Evolutionary conservation across 768 basidiomycete genomes (phyloP), one percentile per base, ranked within the genome.

Genomic region (Phlegmacium glaucopus): DNA sequence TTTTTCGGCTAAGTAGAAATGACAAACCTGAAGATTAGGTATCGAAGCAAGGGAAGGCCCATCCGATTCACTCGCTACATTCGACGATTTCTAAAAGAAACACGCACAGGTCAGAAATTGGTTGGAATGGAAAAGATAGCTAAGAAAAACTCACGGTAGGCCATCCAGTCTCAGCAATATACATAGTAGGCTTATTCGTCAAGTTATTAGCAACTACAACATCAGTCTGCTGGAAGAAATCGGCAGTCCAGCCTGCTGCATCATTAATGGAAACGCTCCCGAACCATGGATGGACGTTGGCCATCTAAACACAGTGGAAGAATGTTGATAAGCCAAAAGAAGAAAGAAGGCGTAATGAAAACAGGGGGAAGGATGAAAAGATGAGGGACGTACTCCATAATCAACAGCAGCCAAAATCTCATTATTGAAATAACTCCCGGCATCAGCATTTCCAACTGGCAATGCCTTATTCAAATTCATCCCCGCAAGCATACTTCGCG

Each of bases 271-370:
- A 74, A 18, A 85, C 77, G 55, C 86, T 82, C n/a, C 87, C 94
- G 62, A 96, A 97, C 91, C 90, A 94, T 3, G 93, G 84, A 60
- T 95, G 93, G 6, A 93, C 90, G 52, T 96, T 95, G 6, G 90
- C 79, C 86, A 94, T 79, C 83, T 87, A 49, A 12, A 29, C 1
- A 11, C 6, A 45, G 28, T n/a, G 18, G 32, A 25, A 16, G 15
- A 52, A 42, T n/a, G n/a, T 32, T 15, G 36, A 34, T 9, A 10
- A 11, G 32, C 16, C 16, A n/a, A 6, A 25, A 6, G 15, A 9
- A 16, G 8, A 37, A n/a, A 34, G 6, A 11, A 34, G 32, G 2
- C 10, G 32, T 34, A n/a, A n/a, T n/a, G n/a, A n/a, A n/a, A n/a
- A n/a, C n/a, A n/a, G n/a, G n/a, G n/a, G 32, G 32, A 6, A 34